Evolutionary conservation across 2,329 filamentous ascomycete genomes (phyloP), one percentile per base, ranked within the genome.

Genomic region (Ophiostoma sp.): DNA sequence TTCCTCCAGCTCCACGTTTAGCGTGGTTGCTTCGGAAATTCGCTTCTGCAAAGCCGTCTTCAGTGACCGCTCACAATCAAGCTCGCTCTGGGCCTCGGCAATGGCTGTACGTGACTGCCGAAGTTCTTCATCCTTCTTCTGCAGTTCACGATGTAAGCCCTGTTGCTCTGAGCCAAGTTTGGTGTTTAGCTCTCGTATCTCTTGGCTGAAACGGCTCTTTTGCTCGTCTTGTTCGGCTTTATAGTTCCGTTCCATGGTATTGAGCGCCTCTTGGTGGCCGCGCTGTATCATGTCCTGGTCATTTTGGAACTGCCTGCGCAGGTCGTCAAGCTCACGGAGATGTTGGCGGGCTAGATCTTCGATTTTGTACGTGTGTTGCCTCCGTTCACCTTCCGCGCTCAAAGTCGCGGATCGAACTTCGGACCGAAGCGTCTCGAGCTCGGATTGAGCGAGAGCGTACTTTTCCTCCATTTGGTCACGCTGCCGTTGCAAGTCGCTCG

Each of bases 1-100:
- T 47, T 87, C 88, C 73, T 97, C 92, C 11, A 97, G 81, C 0
- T 85, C 85, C 11, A 87, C 81, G 69, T 86, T 87, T 55, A 87
- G 85, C 8, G 83, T 82, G 4, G 86, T 83, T 7, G 86, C 81
- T 52, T 88, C 86, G 4, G 84, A 81, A 18, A 91, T 78, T 49
- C 79, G 85, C 42, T 78, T 80, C 71, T 83, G 81, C 0, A 85
- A 76, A 3, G 76, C 80, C 58, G 81, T 80, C 71, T 89, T 89
- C 67, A 88, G 80, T 6, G 79, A 81, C 69, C 87, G 86, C 75
- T 95, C 91, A 41, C 86, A 83, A 65, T 86, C 83, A 1, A 88
- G 77, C 60, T 85, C 82, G 5, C 77, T 77, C 66, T 78, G 80
- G 2, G 87, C 73, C 6, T 78, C 75, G 47, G 87, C 82, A 6